These are phyloP conservation scores for Backusella australiensis DNA, from an alignment of 192 early-diverging fungal species.

Conservation along the genomic window DNA sequence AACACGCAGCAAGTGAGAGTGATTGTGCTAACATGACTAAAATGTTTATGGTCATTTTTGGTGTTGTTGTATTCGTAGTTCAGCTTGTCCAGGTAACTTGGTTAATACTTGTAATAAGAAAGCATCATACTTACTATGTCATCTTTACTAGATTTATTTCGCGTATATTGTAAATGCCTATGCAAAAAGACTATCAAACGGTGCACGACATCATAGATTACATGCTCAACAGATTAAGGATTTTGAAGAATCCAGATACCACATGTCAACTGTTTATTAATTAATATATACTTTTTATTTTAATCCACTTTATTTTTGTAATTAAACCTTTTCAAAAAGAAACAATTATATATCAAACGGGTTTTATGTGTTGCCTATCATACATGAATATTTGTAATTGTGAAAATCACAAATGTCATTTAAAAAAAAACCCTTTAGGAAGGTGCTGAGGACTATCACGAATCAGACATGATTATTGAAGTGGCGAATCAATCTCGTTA, in stretches of 20 bases:
- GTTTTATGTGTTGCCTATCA: background rate
- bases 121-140: background rate
- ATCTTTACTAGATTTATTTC: constrained; percentile 26
- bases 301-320: background rate
- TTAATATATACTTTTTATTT: background rate
- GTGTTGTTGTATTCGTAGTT: constrained; percentile 23
- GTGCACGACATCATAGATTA: constrained; percentile 28
- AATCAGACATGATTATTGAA: background rate
- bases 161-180: constrained; percentile 31
- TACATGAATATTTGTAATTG: background rate
- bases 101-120: background rate
- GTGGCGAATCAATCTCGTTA: background rate
- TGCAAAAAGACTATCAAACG: constrained; percentile 28
- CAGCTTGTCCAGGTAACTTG: constrained; percentile 33
- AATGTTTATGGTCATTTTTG: constrained; percentile 17
- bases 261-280: constrained; percentile 35
- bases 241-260: constrained; percentile 31
- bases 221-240: constrained; percentile 36
- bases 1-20: constrained; percentile 1
- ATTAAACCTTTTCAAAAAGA: background rate
- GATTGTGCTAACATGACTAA: constrained; percentile 21
- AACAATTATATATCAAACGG: too few relatives aligned
- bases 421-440: background rate
- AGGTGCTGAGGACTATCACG: background rate
- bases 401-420: background rate